Evolutionary conservation across 2,329 filamentous ascomycete genomes (phyloP), one percentile per base, ranked within the genome.

Genomic region (Colletotrichum musae): DNA sequence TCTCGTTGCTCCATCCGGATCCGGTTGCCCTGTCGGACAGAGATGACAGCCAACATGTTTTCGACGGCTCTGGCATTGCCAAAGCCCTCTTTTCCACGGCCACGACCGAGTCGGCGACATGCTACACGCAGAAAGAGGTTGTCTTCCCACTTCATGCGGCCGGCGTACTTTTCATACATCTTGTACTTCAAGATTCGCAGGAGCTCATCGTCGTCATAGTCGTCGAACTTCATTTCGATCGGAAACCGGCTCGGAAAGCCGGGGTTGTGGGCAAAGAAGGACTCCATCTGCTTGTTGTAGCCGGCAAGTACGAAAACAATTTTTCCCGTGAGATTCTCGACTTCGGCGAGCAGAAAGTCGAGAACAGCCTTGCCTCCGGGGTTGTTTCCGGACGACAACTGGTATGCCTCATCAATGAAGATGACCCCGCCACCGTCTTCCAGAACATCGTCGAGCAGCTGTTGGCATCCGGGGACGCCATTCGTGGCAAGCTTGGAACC

Each of bases 341-440:
- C 87, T 73, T 94, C 92, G 0, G 91, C 85, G 0, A 95, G 85
- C 0, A 95, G 81, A 69, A 86, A 93, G 70, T 95, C 92, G 0
- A 95, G 81, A 0, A 94, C 91, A 0, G 86, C 85, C 0, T 79
- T 82, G 0, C 92, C 92, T 0, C 87, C 87, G 2, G 76, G 73
- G 24, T 81, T 91, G 64, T 88, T 87, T 0, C 86, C 86, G 1
- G 87, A 88, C 0, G 88, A 85, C 0, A 95, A 82, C 71, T 95
- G 92, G 74, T 95, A 94, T 0, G 93, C 92, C 76, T 95, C 93
- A 69, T 95, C 93, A 24, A 95, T 91, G 74, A 95, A 95, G 1
- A 94, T 74, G 0, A 90, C 90, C 0, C 93, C 93, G 0, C 92
- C 93, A 0, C 88, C 89, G 0, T 78, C 72, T 32, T 89, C 82